phyloP scores from a whole-genome alignment of 2,329 filamentous ascomycete genomes.

The Didymella exigua region DNA sequence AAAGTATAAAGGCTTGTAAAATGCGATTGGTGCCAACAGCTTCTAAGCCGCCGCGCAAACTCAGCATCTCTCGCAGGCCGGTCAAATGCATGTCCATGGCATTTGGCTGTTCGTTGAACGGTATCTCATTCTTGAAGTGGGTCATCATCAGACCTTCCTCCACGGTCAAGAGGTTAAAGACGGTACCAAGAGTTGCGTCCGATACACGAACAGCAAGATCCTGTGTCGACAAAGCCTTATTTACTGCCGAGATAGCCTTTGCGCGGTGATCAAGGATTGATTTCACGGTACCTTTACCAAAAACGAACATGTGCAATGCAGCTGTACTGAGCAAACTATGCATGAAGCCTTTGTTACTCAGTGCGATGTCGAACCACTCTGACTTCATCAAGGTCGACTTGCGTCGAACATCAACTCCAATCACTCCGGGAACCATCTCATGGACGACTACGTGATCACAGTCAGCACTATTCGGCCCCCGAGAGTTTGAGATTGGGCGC shows the following conservation, averaged over 20 bases:
- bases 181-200: conserved; percentile 47
- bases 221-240: conserved; percentile 37
- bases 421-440: conserved; percentile 46
- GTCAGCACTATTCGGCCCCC: conserved; percentile 25
- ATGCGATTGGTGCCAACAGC: conserved; percentile 46
- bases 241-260: conserved; percentile 43
- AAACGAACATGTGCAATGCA: conserved; percentile 43
- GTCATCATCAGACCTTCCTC: conserved; percentile 42
- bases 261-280: conserved; percentile 43
- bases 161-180: conserved; percentile 47
- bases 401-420: conserved; percentile 45
- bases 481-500: not conserved
- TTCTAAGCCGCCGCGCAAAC: conserved; percentile 42
- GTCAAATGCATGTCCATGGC: conserved; percentile 43
- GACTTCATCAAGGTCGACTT: conserved; percentile 44
- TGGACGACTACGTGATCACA: conserved; percentile 31
- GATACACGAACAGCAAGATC: conserved; percentile 36
- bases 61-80: conserved; percentile 44
- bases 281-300: conserved; percentile 39
- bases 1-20: conserved; percentile 50
- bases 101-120: conserved; percentile 37
- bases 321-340: conserved; percentile 46
- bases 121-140: conserved; percentile 23
- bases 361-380: conserved; percentile 46
- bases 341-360: conserved; percentile 46